phyloP scores from a whole-genome alignment of 352 stramenopile species.

The Pythium biforme region DNA sequence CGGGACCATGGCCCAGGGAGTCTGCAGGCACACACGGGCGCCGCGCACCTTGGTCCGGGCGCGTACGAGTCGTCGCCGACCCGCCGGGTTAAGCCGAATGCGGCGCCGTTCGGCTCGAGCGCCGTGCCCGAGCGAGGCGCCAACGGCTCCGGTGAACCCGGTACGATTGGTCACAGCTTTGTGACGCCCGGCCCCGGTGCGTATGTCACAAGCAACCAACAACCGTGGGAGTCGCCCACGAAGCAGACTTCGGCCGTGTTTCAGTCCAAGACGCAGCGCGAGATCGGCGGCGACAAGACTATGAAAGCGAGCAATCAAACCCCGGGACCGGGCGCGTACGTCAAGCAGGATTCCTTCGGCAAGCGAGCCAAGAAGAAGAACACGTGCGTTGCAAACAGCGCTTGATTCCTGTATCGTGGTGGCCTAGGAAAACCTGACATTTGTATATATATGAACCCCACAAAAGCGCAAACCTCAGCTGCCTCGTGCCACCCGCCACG shows the following conservation, averaged over 20 bases:
- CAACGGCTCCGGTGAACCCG: slow-evolving; percentile 25
- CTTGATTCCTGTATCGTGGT: not conserved
- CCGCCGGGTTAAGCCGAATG: slow-evolving; percentile 48
- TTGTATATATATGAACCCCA: too few species aligned
- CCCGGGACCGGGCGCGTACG: slow-evolving; percentile 60
- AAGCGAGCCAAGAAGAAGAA: slow-evolving; percentile 43
- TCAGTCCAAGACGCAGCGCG: slow-evolving; percentile 53
- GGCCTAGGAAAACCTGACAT: too few species aligned
- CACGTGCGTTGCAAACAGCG: not conserved
- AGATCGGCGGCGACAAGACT: slow-evolving; percentile 33
- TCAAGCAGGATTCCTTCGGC: slow-evolving; percentile 48
- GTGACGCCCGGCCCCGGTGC: slow-evolving; percentile 59
- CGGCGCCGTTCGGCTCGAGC: slow-evolving; percentile 52
- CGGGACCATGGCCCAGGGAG: slow-evolving; percentile 47
- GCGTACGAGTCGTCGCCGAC: slow-evolving; percentile 54
- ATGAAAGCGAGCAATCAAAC: slow-evolving; percentile 34
- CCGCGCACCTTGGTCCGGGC: slow-evolving; percentile 47
- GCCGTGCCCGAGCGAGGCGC: slow-evolving; percentile 46
- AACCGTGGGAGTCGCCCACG: slow-evolving; percentile 53
- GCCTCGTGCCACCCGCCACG: slow-evolving; percentile 30
- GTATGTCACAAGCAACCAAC: slow-evolving; percentile 43
- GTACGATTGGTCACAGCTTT: slow-evolving; percentile 32
- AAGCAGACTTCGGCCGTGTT: slow-evolving; percentile 53
- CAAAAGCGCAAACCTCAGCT: slow-evolving; percentile 27
- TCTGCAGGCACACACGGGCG: slow-evolving; percentile 27